These are phyloP conservation scores for Arbutus unedo DNA, from an alignment of 148 eudicot genomes.

Conservation along the genomic window DNA sequence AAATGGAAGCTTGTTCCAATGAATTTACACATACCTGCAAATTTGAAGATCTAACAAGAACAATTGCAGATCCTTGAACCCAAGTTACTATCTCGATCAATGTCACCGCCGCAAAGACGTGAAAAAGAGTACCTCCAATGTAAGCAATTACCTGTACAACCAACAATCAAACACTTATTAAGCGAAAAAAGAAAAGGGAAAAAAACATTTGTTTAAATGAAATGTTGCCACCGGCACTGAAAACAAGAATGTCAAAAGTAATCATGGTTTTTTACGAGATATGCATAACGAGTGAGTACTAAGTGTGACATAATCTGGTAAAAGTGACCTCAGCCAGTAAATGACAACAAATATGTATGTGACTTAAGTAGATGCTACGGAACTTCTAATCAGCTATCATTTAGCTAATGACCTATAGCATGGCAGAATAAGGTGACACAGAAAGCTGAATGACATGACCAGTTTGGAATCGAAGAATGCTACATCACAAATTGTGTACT, in stretches of 20 bases:
- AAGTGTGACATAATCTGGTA: neutral
- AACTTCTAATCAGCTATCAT: neutral
- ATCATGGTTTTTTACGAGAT: no score
- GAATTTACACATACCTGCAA: neutral
- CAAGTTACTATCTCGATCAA: constrained; percentile 65
- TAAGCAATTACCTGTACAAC: constrained; percentile 73
- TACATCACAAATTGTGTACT: no score
- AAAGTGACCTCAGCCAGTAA: neutral
- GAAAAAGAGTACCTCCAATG: constrained; percentile 85
- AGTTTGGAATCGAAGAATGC: neutral
- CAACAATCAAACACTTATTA: neutral
- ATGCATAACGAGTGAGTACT: neutral
- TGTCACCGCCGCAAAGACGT: constrained; percentile 81
- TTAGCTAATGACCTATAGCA: neutral
- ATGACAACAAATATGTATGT: neutral
- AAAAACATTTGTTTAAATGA: no score
- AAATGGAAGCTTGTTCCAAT: neutral
- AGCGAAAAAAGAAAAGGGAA: neutral
- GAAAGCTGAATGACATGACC: neutral
- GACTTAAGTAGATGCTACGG: no score
- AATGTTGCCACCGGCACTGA: no score
- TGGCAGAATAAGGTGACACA: neutral
- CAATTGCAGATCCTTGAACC: constrained; percentile 15
- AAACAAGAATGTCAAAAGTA: no score
- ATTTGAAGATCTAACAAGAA: neutral